Evolutionary conservation across 192 early-diverging fungal species (phyloP).

Genomic region (Podila verticillata): DNA sequence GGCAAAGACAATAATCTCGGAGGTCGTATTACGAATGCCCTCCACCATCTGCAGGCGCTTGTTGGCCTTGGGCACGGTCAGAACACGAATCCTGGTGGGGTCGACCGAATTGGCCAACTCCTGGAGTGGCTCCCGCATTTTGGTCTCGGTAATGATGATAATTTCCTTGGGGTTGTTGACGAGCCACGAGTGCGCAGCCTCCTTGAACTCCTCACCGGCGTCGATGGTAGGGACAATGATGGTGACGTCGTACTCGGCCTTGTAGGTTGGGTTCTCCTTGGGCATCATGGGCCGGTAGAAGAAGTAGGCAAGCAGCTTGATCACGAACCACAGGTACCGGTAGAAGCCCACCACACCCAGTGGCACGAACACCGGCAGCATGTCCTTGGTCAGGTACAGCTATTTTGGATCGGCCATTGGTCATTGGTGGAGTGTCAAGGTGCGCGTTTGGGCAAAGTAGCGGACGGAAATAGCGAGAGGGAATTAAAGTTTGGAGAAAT

Average conservation of each 20-base stretch:
- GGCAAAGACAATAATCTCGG: conserved; percentile 73
- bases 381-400: conserved; percentile 77
- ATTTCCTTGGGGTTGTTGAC: conserved; percentile 71
- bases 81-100: conserved; percentile 60
- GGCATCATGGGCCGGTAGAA: conserved; percentile 72
- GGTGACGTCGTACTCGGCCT: conserved; percentile 68
- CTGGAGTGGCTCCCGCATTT: conserved; percentile 62
- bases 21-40: conserved; percentile 69
- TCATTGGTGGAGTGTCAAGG: not conserved
- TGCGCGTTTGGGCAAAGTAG: not conserved
- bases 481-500: no score
- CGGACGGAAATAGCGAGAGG: no score
- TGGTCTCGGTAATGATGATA: conserved; percentile 73
- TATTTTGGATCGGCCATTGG: conserved; percentile 30
- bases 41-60: conserved; percentile 78
- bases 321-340: conserved; percentile 75
- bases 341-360: conserved; percentile 78
- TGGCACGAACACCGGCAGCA: conserved; percentile 74
- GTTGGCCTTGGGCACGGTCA: conserved; percentile 68
- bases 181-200: conserved; percentile 72
- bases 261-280: conserved; percentile 64
- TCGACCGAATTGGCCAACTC: conserved; percentile 68
- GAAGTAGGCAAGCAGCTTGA: conserved; percentile 70
- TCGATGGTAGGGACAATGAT: conserved; percentile 83
- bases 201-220: conserved; percentile 77